Evolutionary conservation across 768 basidiomycete species (phyloP).

Genomic region (Boletus sp.): DNA sequence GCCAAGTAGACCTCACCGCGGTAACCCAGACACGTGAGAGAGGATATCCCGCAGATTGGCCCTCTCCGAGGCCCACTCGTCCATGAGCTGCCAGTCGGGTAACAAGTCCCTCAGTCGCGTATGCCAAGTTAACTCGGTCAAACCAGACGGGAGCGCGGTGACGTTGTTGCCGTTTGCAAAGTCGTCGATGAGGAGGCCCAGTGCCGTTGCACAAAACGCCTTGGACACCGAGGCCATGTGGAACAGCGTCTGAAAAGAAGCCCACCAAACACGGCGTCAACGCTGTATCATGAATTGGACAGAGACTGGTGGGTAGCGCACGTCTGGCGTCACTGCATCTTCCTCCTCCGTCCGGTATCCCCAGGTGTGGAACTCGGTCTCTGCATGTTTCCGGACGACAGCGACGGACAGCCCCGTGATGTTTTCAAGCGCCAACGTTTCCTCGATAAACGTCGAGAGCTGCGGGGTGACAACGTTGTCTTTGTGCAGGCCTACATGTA

Average conservation of each 20-base stretch:
- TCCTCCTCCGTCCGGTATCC: conserved; percentile 36
- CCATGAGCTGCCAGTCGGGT: conserved; percentile 41
- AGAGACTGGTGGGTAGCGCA: conserved; percentile 3
- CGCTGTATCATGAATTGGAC: background rate
- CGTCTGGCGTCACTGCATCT: conserved; percentile 31
- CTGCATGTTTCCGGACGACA: conserved; percentile 24
- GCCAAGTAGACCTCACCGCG: conserved; percentile 25
- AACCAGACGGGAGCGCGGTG: conserved; percentile 31
- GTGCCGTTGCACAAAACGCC: conserved; percentile 36
- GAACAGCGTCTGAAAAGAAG: conserved; percentile 33
- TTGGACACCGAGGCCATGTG: conserved; percentile 37
- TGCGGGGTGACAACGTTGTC: conserved; percentile 15
- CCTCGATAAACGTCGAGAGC: conserved; percentile 17
- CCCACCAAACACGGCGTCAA: background rate
- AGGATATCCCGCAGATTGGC: conserved; percentile 33
- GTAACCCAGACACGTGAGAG: conserved; percentile 26
- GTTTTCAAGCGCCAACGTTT: conserved; percentile 19
- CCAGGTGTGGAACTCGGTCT: conserved; percentile 32
- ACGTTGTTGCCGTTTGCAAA: conserved; percentile 27
- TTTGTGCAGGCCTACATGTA: background rate
- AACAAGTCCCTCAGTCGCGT: conserved; percentile 37
- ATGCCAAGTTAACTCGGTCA: conserved; percentile 35
- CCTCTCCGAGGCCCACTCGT: conserved; percentile 36
- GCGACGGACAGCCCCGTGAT: conserved; percentile 32
- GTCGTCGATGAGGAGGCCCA: conserved; percentile 29